Evolutionary conservation across 768 basidiomycete genomes (phyloP).

Genomic region (Suillus brevipes): DNA sequence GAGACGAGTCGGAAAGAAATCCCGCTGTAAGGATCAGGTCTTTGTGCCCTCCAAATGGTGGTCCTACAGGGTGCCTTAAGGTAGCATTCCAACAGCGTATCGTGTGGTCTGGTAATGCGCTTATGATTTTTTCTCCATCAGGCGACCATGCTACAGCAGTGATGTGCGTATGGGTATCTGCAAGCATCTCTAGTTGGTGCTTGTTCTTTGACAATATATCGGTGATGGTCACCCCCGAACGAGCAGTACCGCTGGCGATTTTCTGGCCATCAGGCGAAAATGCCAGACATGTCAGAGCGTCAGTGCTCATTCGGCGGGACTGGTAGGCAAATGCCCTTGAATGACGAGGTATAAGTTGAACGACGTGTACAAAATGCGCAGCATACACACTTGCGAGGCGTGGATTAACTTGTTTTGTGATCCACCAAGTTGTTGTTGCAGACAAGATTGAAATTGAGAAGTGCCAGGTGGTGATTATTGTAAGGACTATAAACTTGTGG

Average conservation of each 20-base stretch:
- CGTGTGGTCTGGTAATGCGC: slow-evolving; percentile 28
- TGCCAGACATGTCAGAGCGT: neutral
- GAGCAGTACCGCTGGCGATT: neutral
- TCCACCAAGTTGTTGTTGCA: too few relatives aligned
- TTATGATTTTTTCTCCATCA: slow-evolving; percentile 27
- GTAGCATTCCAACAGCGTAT: slow-evolving; percentile 29
- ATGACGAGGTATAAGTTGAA: neutral
- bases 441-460: too few relatives aligned
- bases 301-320: slow-evolving; percentile 4
- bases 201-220: neutral
- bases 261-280: neutral
- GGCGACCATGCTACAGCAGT: slow-evolving; percentile 30
- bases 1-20: neutral
- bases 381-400: neutral
- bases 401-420: neutral
- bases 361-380: neutral
- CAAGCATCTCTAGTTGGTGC: neutral
- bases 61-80: slow-evolving; percentile 20
- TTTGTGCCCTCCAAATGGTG: slow-evolving; percentile 28
- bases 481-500: too few relatives aligned
- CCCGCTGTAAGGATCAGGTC: neutral
- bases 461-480: too few relatives aligned
- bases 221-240: slow-evolving; percentile 4
- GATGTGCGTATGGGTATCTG: neutral
- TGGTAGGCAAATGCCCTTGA: neutral